phyloP scores from a whole-genome alignment of 169 alveolate genomes.

The Plasmodium gonderi region DNA sequence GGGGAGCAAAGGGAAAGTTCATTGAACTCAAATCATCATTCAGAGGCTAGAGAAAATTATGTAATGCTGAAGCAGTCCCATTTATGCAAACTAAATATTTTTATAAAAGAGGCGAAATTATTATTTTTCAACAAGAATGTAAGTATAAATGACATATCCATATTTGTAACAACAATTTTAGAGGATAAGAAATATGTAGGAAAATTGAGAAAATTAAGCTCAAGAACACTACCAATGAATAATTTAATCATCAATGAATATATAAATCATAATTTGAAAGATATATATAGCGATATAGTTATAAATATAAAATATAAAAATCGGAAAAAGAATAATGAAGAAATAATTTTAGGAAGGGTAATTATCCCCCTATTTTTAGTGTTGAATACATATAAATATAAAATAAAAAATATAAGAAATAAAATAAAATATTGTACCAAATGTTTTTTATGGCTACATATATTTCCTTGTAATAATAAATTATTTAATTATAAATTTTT shows the following conservation, averaged over 20 bases:
- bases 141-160: constrained; percentile 27
- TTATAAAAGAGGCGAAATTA: constrained; percentile 57
- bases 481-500: constrained; percentile 79
- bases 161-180: constrained; percentile 48
- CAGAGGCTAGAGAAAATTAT: not conserved
- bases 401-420: constrained; percentile 45
- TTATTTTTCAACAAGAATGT: constrained; percentile 48
- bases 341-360: constrained; percentile 50
- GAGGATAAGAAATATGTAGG: constrained; percentile 71
- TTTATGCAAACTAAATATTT: constrained; percentile 42
- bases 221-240: constrained; percentile 53
- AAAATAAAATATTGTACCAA: constrained; percentile 56
- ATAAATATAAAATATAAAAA: constrained; percentile 57
- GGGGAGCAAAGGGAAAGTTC: constrained; percentile 4
- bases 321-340: constrained; percentile 47
- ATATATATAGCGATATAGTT: constrained; percentile 35
- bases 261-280: constrained; percentile 47
- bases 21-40: constrained; percentile 3
- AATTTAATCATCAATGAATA: constrained; percentile 60
- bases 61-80: not conserved
- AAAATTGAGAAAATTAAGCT: constrained; percentile 46
- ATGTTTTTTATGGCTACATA: constrained; percentile 69
- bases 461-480: constrained; percentile 76
- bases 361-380: constrained; percentile 63
- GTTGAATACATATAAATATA: constrained; percentile 51